Conservation (phyloP, 2,329 filamentous ascomycete genomes). For the Phialemonium atrogriseum region DNA sequence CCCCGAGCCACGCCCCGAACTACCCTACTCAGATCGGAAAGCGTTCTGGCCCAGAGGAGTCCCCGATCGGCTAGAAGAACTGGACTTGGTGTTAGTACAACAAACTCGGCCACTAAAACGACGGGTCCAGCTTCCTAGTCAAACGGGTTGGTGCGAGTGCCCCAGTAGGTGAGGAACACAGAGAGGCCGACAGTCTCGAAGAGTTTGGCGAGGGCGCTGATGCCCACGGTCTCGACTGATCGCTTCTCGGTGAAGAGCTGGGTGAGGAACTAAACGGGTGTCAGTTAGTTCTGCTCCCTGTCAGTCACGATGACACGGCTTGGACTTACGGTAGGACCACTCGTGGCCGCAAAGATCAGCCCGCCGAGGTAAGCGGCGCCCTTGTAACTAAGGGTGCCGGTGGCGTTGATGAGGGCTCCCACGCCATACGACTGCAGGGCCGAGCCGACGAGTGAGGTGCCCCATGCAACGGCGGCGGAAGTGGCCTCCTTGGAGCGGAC, state of each 20-base stretch:
- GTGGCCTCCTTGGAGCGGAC: slow-evolving; percentile 86
- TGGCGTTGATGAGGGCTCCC: slow-evolving; percentile 86
- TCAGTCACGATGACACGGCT: not conserved
- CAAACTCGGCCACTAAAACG: no score
- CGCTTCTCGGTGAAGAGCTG: slow-evolving; percentile 89
- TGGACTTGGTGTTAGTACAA: slow-evolving; percentile 10
- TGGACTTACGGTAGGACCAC: slow-evolving; percentile 70
- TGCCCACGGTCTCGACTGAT: slow-evolving; percentile 79
- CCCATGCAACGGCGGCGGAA: slow-evolving; percentile 80
- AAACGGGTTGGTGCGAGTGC: slow-evolving; percentile 88
- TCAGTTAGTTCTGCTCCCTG: not conserved
- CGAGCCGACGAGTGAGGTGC: slow-evolving; percentile 81
- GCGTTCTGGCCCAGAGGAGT: slow-evolving; percentile 15
- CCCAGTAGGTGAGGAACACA: slow-evolving; percentile 95
- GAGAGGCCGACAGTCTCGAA: slow-evolving; percentile 91
- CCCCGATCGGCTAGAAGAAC: no score
- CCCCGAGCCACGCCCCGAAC: not conserved
- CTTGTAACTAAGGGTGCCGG: slow-evolving; percentile 92
- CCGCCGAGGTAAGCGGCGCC: slow-evolving; percentile 88
- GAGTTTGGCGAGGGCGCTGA: slow-evolving; percentile 74
- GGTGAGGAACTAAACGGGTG: slow-evolving; percentile 59
- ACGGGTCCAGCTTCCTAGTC: slow-evolving; percentile 45
- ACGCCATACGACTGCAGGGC: slow-evolving; percentile 85
- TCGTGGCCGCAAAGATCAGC: slow-evolving; percentile 85
- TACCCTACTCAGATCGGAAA: slow-evolving; percentile 17